These are phyloP conservation scores for Tuber borchii DNA, from an alignment of 495 filamentous ascomycete species.

Conservation along the genomic window DNA sequence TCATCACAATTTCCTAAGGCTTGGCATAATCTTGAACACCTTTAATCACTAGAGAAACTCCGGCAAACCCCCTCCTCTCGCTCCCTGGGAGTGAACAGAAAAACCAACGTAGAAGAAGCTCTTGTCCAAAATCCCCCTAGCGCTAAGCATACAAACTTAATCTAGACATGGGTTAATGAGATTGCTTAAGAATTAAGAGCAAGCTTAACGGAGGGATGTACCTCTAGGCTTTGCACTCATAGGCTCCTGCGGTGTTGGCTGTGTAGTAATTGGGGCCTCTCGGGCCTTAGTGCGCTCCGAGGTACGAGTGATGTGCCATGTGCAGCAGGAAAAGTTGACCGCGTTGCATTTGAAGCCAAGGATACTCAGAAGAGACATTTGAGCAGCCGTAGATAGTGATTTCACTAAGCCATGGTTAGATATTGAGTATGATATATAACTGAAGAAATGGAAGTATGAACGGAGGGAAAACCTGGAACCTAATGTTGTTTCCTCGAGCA, in stretches of 20 bases:
- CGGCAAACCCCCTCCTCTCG: no score
- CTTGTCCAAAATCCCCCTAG: not conserved
- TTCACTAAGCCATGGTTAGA: not conserved
- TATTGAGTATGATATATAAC: not conserved
- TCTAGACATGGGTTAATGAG: not conserved
- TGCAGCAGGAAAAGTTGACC: not conserved
- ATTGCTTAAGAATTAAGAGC: not conserved
- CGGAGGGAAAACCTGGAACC: not conserved
- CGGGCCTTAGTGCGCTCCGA: not conserved
- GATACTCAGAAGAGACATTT: not conserved
- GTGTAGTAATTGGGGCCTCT: not conserved
- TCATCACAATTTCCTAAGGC: not conserved
- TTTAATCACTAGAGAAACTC: not conserved
- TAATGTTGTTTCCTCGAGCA: not conserved
- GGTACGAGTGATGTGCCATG: not conserved
- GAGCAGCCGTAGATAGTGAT: not conserved
- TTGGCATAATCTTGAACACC: not conserved
- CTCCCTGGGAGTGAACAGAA: not conserved
- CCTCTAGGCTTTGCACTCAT: not conserved
- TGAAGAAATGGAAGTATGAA: not conserved
- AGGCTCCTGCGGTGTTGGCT: not conserved
- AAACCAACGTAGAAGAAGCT: not conserved
- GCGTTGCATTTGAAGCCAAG: not conserved
- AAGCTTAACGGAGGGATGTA: not conserved
- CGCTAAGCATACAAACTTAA: not conserved